Evolutionary conservation across 2,329 filamentous ascomycete genomes (phyloP).

Genomic region (Fusarium begoniae): DNA sequence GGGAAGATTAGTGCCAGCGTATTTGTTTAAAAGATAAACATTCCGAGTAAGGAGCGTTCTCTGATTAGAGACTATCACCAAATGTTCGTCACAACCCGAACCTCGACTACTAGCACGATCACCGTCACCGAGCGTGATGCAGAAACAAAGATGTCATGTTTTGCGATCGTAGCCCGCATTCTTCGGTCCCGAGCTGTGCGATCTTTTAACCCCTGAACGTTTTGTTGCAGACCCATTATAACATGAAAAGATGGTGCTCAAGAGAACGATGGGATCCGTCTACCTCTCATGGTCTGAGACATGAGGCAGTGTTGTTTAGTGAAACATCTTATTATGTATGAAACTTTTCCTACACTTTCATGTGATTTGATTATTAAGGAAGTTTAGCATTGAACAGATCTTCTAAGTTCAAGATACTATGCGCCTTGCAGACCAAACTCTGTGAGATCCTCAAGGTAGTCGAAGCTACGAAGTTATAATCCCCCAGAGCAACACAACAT

Average conservation of each 20-base stretch:
- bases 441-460: neutral
- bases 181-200: conserved; percentile 1
- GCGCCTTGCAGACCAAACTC: neutral
- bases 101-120: neutral
- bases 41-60: neutral
- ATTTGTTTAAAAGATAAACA: neutral
- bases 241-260: conserved; percentile 1
- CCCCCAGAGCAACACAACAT: neutral
- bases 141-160: neutral
- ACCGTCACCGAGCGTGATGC: neutral
- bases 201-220: neutral
- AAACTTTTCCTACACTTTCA: neutral
- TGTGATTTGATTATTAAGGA: neutral
- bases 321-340: conserved; percentile 15
- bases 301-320: conserved; percentile 16
- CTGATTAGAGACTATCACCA: neutral
- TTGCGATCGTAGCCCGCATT: neutral
- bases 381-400: neutral
- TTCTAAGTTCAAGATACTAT: neutral
- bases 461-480: neutral
- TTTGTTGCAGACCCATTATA: neutral
- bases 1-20: neutral
- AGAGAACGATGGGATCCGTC: neutral
- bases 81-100: neutral
- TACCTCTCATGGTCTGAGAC: conserved; percentile 7